Conservation (phyloP, 106 monocot species). For the Dioscorea alata region DNA sequence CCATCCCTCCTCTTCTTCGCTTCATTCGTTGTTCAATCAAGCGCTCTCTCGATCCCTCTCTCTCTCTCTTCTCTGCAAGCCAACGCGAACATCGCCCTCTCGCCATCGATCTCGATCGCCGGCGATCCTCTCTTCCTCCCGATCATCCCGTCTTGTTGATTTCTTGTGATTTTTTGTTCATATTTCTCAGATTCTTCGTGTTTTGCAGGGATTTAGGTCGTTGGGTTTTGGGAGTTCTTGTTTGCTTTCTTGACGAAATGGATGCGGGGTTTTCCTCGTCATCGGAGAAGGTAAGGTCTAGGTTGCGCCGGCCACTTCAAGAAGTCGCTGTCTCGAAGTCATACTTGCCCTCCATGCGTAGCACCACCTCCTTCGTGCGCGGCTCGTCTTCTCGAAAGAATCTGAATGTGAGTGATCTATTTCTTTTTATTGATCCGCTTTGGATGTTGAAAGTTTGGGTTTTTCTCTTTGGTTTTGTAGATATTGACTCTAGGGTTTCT, state of each 20-base stretch:
- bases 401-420: conserved; percentile 23
- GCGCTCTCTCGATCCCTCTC: neutral
- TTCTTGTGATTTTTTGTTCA: neutral
- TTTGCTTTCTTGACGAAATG: conserved; percentile 14
- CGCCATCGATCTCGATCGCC: no score
- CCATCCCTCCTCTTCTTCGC: neutral
- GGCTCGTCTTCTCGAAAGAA: conserved; percentile 11
- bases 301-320: conserved; percentile 21
- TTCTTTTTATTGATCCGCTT: neutral
- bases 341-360: conserved; percentile 41
- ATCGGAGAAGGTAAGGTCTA: conserved; percentile 19
- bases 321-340: conserved; percentile 21
- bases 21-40: neutral
- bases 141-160: neutral
- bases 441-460: no score
- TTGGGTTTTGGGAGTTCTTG: neutral
- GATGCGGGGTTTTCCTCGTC: conserved; percentile 40
- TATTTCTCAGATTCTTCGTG: neutral
- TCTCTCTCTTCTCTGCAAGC: neutral
- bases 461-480: neutral
- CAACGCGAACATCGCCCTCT: no score
- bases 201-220: neutral
- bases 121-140: no score
- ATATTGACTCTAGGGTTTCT: neutral
- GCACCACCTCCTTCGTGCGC: conserved; percentile 2